phyloP scores from a whole-genome alignment of 2,329 filamentous ascomycete species.

The Talaromyces sp. region DNA sequence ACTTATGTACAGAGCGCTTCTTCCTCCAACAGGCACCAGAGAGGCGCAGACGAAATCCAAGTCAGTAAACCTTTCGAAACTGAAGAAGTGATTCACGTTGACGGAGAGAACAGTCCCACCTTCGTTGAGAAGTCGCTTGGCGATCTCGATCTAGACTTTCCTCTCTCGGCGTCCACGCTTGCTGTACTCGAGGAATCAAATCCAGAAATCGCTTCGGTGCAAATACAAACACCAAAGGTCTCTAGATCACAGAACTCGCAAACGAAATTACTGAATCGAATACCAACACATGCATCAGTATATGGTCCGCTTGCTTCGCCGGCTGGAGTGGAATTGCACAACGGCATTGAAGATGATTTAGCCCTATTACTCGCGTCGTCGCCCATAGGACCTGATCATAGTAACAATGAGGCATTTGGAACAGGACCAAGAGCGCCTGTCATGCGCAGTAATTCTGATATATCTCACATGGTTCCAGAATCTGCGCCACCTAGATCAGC shows the following conservation, averaged over 20 bases:
- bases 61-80: slow-evolving; percentile 30
- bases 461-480: slow-evolving; percentile 11
- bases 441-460: slow-evolving; percentile 16
- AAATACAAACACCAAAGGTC: slow-evolving; percentile 2
- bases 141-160: slow-evolving; percentile 25
- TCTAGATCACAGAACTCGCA: slow-evolving; percentile 10
- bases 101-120: slow-evolving; percentile 14
- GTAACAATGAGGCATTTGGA: not conserved
- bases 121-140: not conserved
- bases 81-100: slow-evolving; percentile 17
- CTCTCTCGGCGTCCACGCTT: slow-evolving; percentile 29
- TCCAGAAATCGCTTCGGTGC: not conserved
- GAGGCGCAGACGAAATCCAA: slow-evolving; percentile 20
- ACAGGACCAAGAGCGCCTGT: not conserved
- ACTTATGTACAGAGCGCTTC: slow-evolving; percentile 41
- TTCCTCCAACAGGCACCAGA: slow-evolving; percentile 23
- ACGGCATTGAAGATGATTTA: not conserved
- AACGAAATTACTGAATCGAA: slow-evolving; percentile 8
- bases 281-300: slow-evolving; percentile 16
- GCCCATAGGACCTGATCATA: not conserved
- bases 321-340: slow-evolving; percentile 10
- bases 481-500: not conserved
- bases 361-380: not conserved
- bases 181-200: slow-evolving; percentile 28
- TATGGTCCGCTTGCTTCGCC: slow-evolving; percentile 13